Conservation (phyloP, 2,329 filamentous ascomycete genomes). For the Pseudocercospora crystallina region DNA sequence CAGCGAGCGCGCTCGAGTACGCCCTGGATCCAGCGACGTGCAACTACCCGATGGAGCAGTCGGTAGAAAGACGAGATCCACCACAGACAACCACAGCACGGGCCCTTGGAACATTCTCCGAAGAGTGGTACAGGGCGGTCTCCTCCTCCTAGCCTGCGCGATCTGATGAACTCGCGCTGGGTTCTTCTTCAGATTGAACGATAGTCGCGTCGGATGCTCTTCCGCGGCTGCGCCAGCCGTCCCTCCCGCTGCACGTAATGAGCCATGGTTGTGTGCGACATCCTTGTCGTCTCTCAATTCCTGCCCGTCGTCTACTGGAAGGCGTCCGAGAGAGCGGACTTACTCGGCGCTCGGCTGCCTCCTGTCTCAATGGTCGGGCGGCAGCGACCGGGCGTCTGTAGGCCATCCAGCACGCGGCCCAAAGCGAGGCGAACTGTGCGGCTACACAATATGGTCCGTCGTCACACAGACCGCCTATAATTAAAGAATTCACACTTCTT, state of each 20-base stretch:
- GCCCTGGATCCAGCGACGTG: not conserved
- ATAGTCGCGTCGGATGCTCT: slow-evolving; percentile 8
- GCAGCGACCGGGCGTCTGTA: not conserved
- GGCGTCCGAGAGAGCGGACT: slow-evolving; percentile 4
- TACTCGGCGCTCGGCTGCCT: slow-evolving; percentile 9
- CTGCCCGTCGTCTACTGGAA: not conserved
- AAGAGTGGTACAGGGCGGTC: not conserved
- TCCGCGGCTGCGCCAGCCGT: slow-evolving; percentile 9
- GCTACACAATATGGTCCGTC: not conserved
- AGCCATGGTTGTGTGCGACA: slow-evolving; percentile 1
- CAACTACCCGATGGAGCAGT: slow-evolving; percentile 7
- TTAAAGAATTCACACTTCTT: slow-evolving; percentile 4
- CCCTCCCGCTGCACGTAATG: slow-evolving; percentile 11
- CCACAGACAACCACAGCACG: not conserved
- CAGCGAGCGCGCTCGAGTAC: too few relatives aligned
- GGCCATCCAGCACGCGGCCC: not conserved
- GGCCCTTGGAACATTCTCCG: slow-evolving; percentile 4
- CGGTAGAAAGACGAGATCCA: not conserved
- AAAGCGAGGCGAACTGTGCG: slow-evolving; percentile 2
- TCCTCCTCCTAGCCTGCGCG: not conserved
- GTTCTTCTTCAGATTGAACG: slow-evolving; percentile 7
- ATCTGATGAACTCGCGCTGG: slow-evolving; percentile 9
- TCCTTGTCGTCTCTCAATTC: slow-evolving; percentile 1
- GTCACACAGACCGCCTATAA: not conserved
- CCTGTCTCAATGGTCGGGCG: slow-evolving; percentile 2